These are phyloP conservation scores for Nephelium lappaceum DNA, from an alignment of 345 rosid species.

Conservation along the genomic window DNA sequence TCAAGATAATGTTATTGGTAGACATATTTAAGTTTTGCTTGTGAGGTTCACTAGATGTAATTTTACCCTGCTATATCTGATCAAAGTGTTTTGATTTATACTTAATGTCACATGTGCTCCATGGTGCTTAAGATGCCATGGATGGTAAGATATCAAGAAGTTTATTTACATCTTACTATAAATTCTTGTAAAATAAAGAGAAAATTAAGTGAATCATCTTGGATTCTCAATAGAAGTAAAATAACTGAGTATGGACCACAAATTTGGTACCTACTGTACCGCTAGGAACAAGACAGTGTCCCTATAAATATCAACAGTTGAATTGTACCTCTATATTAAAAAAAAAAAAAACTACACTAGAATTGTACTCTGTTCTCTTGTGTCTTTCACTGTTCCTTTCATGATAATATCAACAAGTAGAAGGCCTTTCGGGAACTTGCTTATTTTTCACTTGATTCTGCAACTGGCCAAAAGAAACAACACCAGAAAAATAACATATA, in stretches of 20 bases:
- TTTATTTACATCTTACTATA: not conserved
- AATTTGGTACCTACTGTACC: constrained; percentile 8
- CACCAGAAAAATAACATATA: too few relatives aligned
- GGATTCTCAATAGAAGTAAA: constrained; percentile 21
- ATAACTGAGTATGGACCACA: constrained; percentile 22
- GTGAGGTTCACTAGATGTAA: too few relatives aligned
- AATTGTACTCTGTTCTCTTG: not conserved
- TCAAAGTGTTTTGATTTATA: not conserved
- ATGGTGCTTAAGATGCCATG: not conserved
- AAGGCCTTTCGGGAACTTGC: not conserved
- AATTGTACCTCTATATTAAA: not conserved
- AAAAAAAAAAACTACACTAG: too few relatives aligned
- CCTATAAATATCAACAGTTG: not conserved
- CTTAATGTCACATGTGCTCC: not conserved
- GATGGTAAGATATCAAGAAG: not conserved
- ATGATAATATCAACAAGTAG: not conserved
- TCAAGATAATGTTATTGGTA: not conserved
- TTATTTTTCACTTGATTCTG: not conserved
- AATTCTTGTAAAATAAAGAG: not conserved
- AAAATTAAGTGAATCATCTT: constrained; percentile 17
- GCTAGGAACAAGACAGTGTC: not conserved
- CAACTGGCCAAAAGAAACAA: too few relatives aligned
- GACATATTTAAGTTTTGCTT: not conserved
- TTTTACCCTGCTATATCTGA: too few relatives aligned
- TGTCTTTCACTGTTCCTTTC: not conserved